Evolutionary conservation across 2,329 filamentous ascomycete species (phyloP), one percentile per base, ranked within the genome.

Genomic region (Sarocladiaceae sp.): DNA sequence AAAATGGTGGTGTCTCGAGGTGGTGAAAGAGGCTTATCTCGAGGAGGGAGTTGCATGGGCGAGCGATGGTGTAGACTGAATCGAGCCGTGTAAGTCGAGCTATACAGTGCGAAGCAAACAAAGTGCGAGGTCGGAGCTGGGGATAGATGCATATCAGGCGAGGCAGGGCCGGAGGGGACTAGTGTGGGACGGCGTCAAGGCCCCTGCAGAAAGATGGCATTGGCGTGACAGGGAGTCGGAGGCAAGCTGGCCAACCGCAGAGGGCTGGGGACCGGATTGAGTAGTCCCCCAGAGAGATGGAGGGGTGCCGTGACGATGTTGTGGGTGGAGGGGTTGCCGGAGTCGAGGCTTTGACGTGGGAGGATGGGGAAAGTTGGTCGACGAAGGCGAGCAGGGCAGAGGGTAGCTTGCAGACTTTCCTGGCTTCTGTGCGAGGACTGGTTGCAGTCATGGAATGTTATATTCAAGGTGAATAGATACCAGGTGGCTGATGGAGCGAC

Each of bases 181-280:
- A n/a, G n/a, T n/a, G n/a, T n/a, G n/a, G n/a, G n/a, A 24, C 37
- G n/a, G 23, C n/a, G 19, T 16, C 5, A 41, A 29, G 20, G 18
- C 45, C 45, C 45, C 45, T 46, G 45, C 45, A 46, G 37, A 46
- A 29, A n/a, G 18, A 15, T 41, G 44, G 44, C 6, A 26, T 33
- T 27, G 45, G 37, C 45, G 33, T n/a, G 23, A 27, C 41, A 41
- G 33, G 41, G 33, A 21, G 41, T n/a, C 33, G 24, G 34, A 18
- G 27, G 20, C 16, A 31, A 18, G 18, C 19, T 39, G 41, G 33
- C 45, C 45, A 47, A 44, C 34, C 33, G 41, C 26, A 44, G 33
- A 16, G 24, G 15, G 27, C 19, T 21, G 20, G 27, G 6, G 4
- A 42, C 45, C 45, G 40, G 43, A 47, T 47, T 24, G 18, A 44